phyloP scores from a whole-genome alignment of 805 yeast genomes.

The Yamadazyma insecticola region DNA sequence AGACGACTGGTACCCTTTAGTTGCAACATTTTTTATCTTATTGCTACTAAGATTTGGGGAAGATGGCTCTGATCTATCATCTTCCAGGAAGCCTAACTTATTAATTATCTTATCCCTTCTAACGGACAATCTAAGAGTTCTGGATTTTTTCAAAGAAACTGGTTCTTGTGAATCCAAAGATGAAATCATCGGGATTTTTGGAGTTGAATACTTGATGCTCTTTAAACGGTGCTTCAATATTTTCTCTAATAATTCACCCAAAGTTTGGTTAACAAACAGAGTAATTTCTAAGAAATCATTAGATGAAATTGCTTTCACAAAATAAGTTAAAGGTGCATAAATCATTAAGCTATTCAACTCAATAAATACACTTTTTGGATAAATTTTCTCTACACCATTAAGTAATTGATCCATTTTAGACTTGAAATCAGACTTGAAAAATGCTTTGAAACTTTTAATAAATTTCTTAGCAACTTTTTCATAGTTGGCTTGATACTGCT shows the following conservation, averaged over 20 bases:
- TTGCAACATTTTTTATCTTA: not conserved
- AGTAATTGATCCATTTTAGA: conserved; percentile 27
- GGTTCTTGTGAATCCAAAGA: conserved; percentile 6
- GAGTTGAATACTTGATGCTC: conserved; percentile 10
- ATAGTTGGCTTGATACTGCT: conserved; percentile 58
- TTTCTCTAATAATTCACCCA: conserved; percentile 25
- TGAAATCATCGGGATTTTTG: conserved; percentile 7
- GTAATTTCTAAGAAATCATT: conserved; percentile 44
- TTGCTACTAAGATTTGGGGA: conserved; percentile 4
- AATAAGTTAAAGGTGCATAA: conserved; percentile 31
- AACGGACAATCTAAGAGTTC: conserved; percentile 26
- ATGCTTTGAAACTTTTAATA: conserved; percentile 39
- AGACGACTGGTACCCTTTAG: not conserved
- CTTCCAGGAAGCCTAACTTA: conserved; percentile 9
- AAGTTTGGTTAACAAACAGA: conserved; percentile 32
- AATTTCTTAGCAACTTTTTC: conserved; percentile 53
- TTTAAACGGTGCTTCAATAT: conserved; percentile 19
- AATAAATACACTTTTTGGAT: conserved; percentile 16
- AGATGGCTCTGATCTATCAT: conserved; percentile 4
- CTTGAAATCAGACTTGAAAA: conserved; percentile 27
- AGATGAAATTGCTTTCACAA: conserved; percentile 54
- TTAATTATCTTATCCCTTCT: conserved; percentile 24
- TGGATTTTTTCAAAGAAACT: conserved; percentile 18
- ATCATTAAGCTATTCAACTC: conserved; percentile 25
- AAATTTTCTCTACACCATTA: conserved; percentile 21